A percentile compares a stretch with the other conserved stretches of the same genome.
Evolutionary conservation across 345 rosid genomes (phyloP).

Genomic region (Pugionium dolabratum): DNA sequence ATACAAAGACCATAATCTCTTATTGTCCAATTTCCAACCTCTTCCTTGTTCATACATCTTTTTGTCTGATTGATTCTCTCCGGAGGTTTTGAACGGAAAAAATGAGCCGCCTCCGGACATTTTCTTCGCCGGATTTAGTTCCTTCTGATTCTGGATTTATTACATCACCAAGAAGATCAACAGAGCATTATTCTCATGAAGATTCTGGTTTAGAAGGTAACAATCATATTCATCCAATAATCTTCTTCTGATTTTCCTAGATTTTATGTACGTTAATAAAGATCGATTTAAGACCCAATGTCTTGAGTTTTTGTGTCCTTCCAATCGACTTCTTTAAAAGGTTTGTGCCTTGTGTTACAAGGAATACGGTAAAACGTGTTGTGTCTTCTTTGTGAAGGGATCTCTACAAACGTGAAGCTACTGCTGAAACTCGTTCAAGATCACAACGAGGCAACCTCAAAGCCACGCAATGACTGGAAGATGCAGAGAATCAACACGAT

Average conservation of each 20-base stretch:
- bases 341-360: constrained; percentile 16
- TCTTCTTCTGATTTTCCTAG: background rate
- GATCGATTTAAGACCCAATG: background rate
- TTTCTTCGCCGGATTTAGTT: constrained; percentile 56
- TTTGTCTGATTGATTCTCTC: constrained; percentile 21
- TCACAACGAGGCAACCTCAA: constrained; percentile 57
- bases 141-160: constrained; percentile 29
- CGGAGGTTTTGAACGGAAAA: constrained; percentile 1
- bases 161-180: constrained; percentile 27
- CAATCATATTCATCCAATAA: background rate
- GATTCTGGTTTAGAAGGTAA: constrained; percentile 56
- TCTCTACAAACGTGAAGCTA: constrained; percentile 62
- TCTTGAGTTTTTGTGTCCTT: background rate
- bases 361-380: background rate
- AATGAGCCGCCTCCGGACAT: constrained; percentile 41
- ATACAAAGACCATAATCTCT: constrained; percentile 20
- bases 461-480: constrained; percentile 52
- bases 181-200: constrained; percentile 33
- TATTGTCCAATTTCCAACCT: constrained; percentile 23
- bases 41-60: background rate
- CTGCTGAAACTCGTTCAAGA: constrained; percentile 70
- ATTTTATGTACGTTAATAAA: background rate
- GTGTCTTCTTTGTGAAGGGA: constrained; percentile 40
- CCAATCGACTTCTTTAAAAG: background rate
- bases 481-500: constrained; percentile 63